Evolutionary conservation across 441 rosid genomes (phyloP).

Genomic region (Erodium texanum): DNA sequence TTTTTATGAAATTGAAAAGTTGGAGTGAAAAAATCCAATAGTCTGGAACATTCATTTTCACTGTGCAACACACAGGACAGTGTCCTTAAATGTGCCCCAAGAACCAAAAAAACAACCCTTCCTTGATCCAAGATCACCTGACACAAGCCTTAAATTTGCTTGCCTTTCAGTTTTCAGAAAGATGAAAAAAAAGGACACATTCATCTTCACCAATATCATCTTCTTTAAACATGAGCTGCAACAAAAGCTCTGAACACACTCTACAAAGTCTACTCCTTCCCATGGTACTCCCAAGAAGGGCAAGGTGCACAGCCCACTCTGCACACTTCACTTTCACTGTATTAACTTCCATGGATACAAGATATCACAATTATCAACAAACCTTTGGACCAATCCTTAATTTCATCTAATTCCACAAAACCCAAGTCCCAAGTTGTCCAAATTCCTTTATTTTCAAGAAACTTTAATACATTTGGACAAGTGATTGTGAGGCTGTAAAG

Average conservation of each 20-base stretch:
- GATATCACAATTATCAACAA: not conserved
- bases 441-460: too few relatives aligned
- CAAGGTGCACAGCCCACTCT: slow-evolving; percentile 7
- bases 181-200: not conserved
- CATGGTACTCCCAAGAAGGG: not conserved
- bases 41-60: too few relatives aligned
- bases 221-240: slow-evolving; percentile 16
- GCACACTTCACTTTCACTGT: slow-evolving; percentile 16
- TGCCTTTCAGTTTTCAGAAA: not conserved
- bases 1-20: too few relatives aligned
- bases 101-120: not conserved
- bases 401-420: too few relatives aligned
- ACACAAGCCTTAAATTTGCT: not conserved
- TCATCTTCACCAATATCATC: slow-evolving; percentile 11
- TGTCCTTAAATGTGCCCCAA: not conserved
- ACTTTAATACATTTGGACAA: too few relatives aligned
- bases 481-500: not conserved
- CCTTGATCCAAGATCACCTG: not conserved
- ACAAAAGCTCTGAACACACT: not conserved
- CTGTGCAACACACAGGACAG: not conserved
- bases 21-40: not conserved
- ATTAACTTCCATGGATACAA: too few relatives aligned
- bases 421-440: too few relatives aligned
- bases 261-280: not conserved
- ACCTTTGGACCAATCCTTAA: not conserved